Evolutionary conservation across 2,329 filamentous ascomycete species (phyloP), one percentile per base, ranked within the genome.

Genomic region (Trichothecium roseum): DNA sequence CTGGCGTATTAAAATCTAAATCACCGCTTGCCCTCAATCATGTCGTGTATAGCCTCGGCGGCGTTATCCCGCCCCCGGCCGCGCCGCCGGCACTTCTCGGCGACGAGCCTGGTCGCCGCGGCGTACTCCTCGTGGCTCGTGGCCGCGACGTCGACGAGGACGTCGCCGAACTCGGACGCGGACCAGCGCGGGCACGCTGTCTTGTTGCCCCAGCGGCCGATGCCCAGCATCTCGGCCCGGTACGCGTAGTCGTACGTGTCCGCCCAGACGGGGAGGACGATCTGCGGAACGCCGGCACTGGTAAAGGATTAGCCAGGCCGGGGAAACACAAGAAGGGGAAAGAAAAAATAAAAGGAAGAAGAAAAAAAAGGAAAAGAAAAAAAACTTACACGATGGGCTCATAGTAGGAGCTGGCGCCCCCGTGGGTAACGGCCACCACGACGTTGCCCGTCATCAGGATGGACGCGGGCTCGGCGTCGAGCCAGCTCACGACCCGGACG

Each of bases 201-300:
- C 20, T 24, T 6, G 20, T 38, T 51, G 0, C 46, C 53, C 30
- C 43, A 51, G 3, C 47, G 43, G 3, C 64, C 64, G 17, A 69
- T 53, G 1, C 60, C 62, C 0, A 68, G 50, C 40, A 54, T 47
- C 45, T 68, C 64, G 8, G 56, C 60, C 1, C 64, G 53, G 32
- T 54, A 50, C 4, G 61, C 64, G 37, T 59, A 68, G 34, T 69
- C 65, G 40, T 66, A 68, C 18, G 55, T 61, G 40, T 68, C 64
- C 2, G 58, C 49, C 66, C 64, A 69, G 4, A 53, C 41, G 1
- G 65, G 63, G 0, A 69, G 49, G 3, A 67, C 41, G 4, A 68
- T 49, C 28, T 68, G 66, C 1, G 64, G 64, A 13, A 66, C 46
- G 0, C 63, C 65, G 9, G 57, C 54, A n/a, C 63, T 67, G 39